A percentile compares a stretch with the other conserved stretches of the same genome.
Evolutionary conservation across 2,329 filamentous ascomycete species (phyloP).

Genomic region (Diaporthe vexans): DNA sequence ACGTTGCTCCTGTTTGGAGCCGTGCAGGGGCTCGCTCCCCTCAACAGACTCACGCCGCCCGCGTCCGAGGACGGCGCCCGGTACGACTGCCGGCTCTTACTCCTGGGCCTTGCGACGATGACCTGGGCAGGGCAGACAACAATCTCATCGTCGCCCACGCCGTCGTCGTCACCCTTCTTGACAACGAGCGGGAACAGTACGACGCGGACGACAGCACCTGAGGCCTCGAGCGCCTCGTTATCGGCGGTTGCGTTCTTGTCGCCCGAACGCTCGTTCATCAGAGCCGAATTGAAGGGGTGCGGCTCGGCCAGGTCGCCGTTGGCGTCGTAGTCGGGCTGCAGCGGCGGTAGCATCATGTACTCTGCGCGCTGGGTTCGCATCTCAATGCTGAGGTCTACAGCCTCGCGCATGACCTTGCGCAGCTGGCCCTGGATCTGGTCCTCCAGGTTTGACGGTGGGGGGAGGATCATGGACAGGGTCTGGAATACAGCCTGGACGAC

Average conservation of each 20-base stretch:
- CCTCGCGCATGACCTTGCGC: slow-evolving; percentile 87
- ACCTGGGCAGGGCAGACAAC: slow-evolving; percentile 97
- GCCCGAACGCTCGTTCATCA: slow-evolving; percentile 92
- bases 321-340: slow-evolving; percentile 94
- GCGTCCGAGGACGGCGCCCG: slow-evolving; percentile 66
- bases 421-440: slow-evolving; percentile 86
- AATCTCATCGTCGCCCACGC: slow-evolving; percentile 91
- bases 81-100: slow-evolving; percentile 47
- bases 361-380: slow-evolving; percentile 98
- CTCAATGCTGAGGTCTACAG: slow-evolving; percentile 91
- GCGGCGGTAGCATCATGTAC: slow-evolving; percentile 97
- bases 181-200: slow-evolving; percentile 97
- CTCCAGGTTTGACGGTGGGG: slow-evolving; percentile 86
- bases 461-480: slow-evolving; percentile 86
- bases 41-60: slow-evolving; percentile 58
- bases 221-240: slow-evolving; percentile 85
- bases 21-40: slow-evolving; percentile 49
- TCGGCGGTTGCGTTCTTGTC: slow-evolving; percentile 61
- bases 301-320: slow-evolving; percentile 91
- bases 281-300: slow-evolving; percentile 89
- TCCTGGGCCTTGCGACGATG: slow-evolving; percentile 74
- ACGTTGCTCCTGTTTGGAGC: slow-evolving; percentile 52
- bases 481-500: slow-evolving; percentile 93
- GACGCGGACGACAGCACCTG: slow-evolving; percentile 84
- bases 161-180: slow-evolving; percentile 92